Evolutionary conservation across 495 filamentous ascomycete species (phyloP).

Genomic region (Pyrenula aspistea): DNA sequence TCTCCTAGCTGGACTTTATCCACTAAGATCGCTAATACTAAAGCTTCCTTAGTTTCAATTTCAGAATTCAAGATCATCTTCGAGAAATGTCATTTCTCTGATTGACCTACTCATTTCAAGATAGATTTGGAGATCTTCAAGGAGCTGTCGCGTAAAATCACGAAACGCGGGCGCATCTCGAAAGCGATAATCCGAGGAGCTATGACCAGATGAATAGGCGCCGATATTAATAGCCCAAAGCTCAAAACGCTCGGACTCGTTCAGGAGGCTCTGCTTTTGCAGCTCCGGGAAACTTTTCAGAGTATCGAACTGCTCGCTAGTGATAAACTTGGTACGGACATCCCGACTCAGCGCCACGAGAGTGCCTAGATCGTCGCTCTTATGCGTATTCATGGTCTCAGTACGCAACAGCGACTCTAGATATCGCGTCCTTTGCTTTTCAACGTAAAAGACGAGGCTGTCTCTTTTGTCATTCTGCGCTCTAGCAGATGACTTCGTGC

Average conservation of each 20-base stretch:
- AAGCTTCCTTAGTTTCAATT: background rate
- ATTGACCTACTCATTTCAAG: conserved; percentile 2
- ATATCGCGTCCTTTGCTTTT: too few relatives aligned
- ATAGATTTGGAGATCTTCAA: background rate
- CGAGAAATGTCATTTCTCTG: background rate
- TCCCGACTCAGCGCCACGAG: background rate
- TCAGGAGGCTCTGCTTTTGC: background rate
- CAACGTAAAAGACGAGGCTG: too few relatives aligned
- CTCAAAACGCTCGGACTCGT: conserved; percentile 11
- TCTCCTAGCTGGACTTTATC: background rate
- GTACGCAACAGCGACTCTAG: too few relatives aligned
- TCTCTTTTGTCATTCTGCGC: too few relatives aligned
- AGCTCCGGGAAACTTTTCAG: background rate
- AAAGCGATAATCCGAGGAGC: conserved; percentile 15
- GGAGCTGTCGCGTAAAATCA: background rate
- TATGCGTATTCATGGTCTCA: background rate
- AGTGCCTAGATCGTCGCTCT: background rate
- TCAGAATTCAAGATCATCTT: background rate
- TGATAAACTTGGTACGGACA: background rate
- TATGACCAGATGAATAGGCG: conserved; percentile 7
- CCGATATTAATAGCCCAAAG: conserved; percentile 15
- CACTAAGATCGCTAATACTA: background rate
- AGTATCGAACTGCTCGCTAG: background rate
- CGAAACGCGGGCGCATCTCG: conserved; percentile 5
- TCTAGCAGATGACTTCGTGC: too few relatives aligned